Evolutionary conservation across 2,329 filamentous ascomycete genomes (phyloP).

Genomic region (Cyclaneusma minus): DNA sequence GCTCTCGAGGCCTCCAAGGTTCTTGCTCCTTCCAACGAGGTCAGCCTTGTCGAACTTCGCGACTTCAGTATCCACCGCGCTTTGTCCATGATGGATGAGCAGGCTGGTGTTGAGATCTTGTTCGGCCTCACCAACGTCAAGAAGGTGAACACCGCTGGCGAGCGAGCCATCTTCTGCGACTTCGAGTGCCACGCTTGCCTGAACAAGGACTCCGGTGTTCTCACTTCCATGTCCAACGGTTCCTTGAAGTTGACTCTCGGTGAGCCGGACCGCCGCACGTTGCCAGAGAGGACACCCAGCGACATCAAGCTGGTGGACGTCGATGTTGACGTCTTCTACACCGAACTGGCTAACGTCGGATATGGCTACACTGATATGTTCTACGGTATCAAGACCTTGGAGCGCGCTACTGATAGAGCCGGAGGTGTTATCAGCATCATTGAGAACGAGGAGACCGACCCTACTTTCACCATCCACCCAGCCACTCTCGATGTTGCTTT

Average conservation of each 20-base stretch:
- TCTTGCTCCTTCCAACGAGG: neutral
- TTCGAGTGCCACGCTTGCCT: conserved; percentile 2
- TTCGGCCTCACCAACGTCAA: conserved; percentile 4
- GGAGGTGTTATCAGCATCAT: conserved; percentile 1
- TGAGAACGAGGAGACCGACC: neutral
- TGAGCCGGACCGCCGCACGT: conserved; percentile 3
- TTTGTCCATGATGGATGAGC: conserved; percentile 7
- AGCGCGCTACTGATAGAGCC: conserved; percentile 5
- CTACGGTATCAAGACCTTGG: conserved; percentile 4
- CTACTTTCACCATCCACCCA: conserved; percentile 31
- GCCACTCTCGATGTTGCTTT: conserved; percentile 39
- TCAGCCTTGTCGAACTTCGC: conserved; percentile 5
- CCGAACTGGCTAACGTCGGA: conserved; percentile 5
- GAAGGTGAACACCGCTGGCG: conserved; percentile 1
- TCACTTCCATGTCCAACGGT: conserved; percentile 1
- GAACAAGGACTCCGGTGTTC: neutral
- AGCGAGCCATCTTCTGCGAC: too few relatives aligned
- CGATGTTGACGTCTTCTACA: conserved; percentile 9
- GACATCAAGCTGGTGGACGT: conserved; percentile 5
- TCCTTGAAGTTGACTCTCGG: conserved; percentile 2
- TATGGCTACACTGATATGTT: conserved; percentile 9
- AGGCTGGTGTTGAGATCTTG: conserved; percentile 7
- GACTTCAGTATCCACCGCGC: conserved; percentile 7
- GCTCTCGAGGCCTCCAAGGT: conserved; percentile 3
- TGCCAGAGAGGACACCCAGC: neutral